phyloP scores from a whole-genome alignment of 192 early-diverging fungal genomes.

The Coemansia sp. region DNA sequence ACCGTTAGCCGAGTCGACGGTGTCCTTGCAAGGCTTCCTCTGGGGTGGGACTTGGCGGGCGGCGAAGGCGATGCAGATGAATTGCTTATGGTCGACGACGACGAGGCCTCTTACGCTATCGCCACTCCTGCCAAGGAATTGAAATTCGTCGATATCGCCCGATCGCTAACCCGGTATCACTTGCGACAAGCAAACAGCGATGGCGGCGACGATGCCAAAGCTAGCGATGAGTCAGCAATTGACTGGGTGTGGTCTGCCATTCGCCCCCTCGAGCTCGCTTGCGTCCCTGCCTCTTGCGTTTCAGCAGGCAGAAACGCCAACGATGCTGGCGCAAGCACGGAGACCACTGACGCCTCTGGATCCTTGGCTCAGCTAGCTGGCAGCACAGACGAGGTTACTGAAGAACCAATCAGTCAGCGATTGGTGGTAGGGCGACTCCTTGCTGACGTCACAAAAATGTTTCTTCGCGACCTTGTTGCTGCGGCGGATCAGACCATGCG shows the following conservation, averaged over 20 bases:
- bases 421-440: constrained; percentile 42
- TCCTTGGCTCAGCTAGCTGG: constrained; percentile 31
- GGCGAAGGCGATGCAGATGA: constrained; percentile 20
- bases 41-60: constrained; percentile 25
- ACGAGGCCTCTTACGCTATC: not conserved
- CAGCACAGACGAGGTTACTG: constrained; percentile 29
- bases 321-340: not conserved
- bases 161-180: constrained; percentile 17
- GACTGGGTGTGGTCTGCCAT: constrained; percentile 49
- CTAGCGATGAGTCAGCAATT: constrained; percentile 15
- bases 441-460: constrained; percentile 37
- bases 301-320: not conserved
- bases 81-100: constrained; percentile 25
- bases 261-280: constrained; percentile 40
- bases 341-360: not conserved
- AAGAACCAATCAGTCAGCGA: constrained; percentile 41
- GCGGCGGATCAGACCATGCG: constrained; percentile 34
- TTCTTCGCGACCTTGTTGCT: constrained; percentile 39
- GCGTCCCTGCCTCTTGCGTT: constrained; percentile 43
- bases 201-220: not conserved
- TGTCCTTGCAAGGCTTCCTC: constrained; percentile 15
- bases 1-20: constrained; percentile 9
- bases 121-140: not conserved
- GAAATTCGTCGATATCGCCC: constrained; percentile 9
- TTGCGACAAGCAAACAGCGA: constrained; percentile 11